Base-by-base conservation (phyloP, 169 alveolate species). In the Eimeria maxima region DNA sequence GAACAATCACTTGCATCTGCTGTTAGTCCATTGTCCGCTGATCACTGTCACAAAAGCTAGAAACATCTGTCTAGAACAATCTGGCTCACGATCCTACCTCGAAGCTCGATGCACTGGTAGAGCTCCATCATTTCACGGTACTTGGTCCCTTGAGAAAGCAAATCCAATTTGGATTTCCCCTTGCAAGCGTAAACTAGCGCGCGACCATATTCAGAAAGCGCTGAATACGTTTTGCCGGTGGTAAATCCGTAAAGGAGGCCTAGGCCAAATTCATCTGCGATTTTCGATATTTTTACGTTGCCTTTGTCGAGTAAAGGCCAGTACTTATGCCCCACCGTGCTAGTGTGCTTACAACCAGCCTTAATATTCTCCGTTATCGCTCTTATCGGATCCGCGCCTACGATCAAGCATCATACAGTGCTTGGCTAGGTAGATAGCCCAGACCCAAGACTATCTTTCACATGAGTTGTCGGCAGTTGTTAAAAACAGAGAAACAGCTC, bases 111-210 rank as follows among this genome's bases (percentile, higher is more conserved):
- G 93, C 93, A 87, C 33, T 87, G 93, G 60, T 86, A 45, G 57
- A 87, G 93, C 16, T 63, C 83, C 63, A 63, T 38, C 24, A 87
- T 57, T 57, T 18, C 13, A 55, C 78, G 93, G 44, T 63, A 63
- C 44, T 42, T 42, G 1, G 93, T 63, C 27, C 63, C 81, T 60
- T 22, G 45, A 42, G 42, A 3, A 47, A 47, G 50, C 74, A 87
- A 50, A 87, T 63, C 93, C 27, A 87, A 33, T 38, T 47, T 24
- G 24, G 44, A 20, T 24, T 57, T 27, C n/a, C 60, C 93, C 38
- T 63, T 33, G 93, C 93, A 87, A 60, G 81, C 93, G 7, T 60
- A 42, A 86, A n/a, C 93, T 24, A 87, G 76, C n/a, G 78, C 78
- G 57, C 81, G 93, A 16, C 93, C 93, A n/a, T 73, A 47, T 5